Percentiles rank a stretch among this genome's conserved stretches.
phyloP scores from a whole-genome alignment of 768 basidiomycete genomes.

The Russula emetica region DNA sequence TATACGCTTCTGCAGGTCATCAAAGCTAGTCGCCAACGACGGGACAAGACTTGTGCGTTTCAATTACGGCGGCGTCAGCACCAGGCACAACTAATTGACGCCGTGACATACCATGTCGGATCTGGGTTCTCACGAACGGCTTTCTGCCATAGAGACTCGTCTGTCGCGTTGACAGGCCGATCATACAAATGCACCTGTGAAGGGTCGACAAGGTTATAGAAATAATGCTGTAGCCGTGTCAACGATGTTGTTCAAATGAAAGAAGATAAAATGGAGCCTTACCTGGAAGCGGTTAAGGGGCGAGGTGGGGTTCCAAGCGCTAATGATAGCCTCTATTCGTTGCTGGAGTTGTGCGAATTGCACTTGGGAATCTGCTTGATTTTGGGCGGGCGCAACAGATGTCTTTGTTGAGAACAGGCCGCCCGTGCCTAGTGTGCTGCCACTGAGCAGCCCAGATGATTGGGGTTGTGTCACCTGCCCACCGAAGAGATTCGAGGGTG shows the following conservation, averaged over 20 bases:
- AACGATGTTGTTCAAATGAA: neutral
- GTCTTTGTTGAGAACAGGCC: slow-evolving; percentile 30
- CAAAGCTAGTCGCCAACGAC: slow-evolving; percentile 75
- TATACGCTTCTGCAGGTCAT: slow-evolving; percentile 73
- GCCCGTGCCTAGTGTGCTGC: slow-evolving; percentile 23
- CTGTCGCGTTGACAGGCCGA: slow-evolving; percentile 65
- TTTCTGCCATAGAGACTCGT: slow-evolving; percentile 73
- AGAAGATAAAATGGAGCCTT: slow-evolving; percentile 24
- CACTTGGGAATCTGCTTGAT: slow-evolving; percentile 55
- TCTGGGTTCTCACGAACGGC: slow-evolving; percentile 80
- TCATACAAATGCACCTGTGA: slow-evolving; percentile 59
- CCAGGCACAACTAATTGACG: slow-evolving; percentile 12
- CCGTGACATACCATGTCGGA: slow-evolving; percentile 56
- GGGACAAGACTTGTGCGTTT: slow-evolving; percentile 57
- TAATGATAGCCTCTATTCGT: slow-evolving; percentile 58
- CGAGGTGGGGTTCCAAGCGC: slow-evolving; percentile 67
- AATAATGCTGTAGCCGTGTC: slow-evolving; percentile 54
- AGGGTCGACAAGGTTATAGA: slow-evolving; percentile 81
- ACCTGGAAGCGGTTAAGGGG: slow-evolving; percentile 80
- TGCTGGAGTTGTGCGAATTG: slow-evolving; percentile 53
- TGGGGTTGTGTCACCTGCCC: slow-evolving; percentile 22
- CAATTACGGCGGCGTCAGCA: slow-evolving; percentile 8
- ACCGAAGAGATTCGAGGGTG: slow-evolving; percentile 4
- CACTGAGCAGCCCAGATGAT: slow-evolving; percentile 28
- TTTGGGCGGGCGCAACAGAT: slow-evolving; percentile 38